Evolutionary conservation across 2,329 filamentous ascomycete species (phyloP), one percentile per base, ranked within the genome.

Genomic region (Cercospora sp.): DNA sequence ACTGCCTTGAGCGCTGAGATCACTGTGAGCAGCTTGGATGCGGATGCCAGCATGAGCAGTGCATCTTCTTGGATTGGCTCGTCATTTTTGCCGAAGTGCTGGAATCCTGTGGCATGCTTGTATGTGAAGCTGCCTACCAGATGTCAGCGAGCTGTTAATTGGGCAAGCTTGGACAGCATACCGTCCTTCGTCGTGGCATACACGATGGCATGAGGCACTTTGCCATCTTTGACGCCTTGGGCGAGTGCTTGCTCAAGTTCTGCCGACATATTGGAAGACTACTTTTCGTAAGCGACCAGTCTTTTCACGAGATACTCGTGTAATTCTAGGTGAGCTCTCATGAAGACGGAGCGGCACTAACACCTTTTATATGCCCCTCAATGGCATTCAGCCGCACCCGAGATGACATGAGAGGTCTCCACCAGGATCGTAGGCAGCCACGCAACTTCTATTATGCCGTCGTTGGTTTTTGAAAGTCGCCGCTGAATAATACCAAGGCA

Each of bases 1-100:
- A 88, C 84, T 57, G 84, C 82, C 66, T 87, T 84, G n/a, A 89
- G 73, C 1, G 82, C 81, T 2, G 85, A 83, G 62, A 89, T 81
- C 1, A 82, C 81, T 2, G 86, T 82, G 63, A 87, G 69, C 2
- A 89, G 75, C 64, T 83, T 83, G 12, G 80, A 83, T 45, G 73
- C 71, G 5, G 76, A 79, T 20, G 78, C 78, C 2, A 79, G 73
- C 60, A 74, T 72, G 58, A 79, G 71, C 7, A 77, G 63, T 4
- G 74, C 74, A 57, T 79, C 74, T 26, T 75, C 68, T 40, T 74
- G 51, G 31, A 79, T 71, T 1, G 74, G 71, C 4, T 73, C 65
- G n/a, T 73, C 63, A 33, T 72, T 60, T 18, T 64, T 68, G 31
- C 70, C 64, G 16, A 66, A 71, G 20, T 65, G 65, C 40, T 72